Evolutionary conservation across 495 filamentous ascomycete genomes (phyloP), one percentile per base, ranked within the genome.

Genomic region (Lophium mytilinum): DNA sequence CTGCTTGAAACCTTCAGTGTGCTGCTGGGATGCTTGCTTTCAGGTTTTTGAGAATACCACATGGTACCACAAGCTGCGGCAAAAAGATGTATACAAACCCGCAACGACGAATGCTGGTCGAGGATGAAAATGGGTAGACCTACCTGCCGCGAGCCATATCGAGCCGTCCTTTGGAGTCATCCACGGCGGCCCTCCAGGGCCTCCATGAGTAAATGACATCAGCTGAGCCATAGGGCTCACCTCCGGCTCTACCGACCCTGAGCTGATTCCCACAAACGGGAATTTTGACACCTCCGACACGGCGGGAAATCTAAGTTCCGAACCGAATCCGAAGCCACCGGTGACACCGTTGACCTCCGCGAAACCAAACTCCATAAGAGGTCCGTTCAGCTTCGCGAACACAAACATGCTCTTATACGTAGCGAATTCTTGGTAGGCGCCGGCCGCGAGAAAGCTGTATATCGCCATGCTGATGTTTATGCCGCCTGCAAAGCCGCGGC

Each of bases 401-500:
- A 55, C 36, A 30, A 55, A 55, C 4, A n/a, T 24, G 8, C 10
- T 17, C 30, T 55, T 46, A 30, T 11, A 55, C n/a, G n/a, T 12
- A 18, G 41, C 21, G 19, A 56, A 18, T 14, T 48, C 47, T 15
- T 18, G 9, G 35, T 58, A 58, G 8, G 7, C 45, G 9, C 56
- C 56, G 37, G 17, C 37, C n/a, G 56, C 56, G 6, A 39, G 6
- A 34, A 60, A 56, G 10, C 5, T 3, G 18, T 51, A 60, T 4
- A 45, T 21, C 52, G 33, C n/a, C 10, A 50, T 19, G 2, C 18
- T 18, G 19, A 60, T n/a, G 35, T 5, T 21, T 4, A 56, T 37
- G 7, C 35, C 57, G 8, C 76, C 78, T 9, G 42, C 45, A 37
- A 75, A 80, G 17, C 52, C 57, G 0, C 21, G 6, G 30, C 4